Evolutionary conservation across 768 basidiomycete species (phyloP).

Genomic region (Leccinum truebloodii): DNA sequence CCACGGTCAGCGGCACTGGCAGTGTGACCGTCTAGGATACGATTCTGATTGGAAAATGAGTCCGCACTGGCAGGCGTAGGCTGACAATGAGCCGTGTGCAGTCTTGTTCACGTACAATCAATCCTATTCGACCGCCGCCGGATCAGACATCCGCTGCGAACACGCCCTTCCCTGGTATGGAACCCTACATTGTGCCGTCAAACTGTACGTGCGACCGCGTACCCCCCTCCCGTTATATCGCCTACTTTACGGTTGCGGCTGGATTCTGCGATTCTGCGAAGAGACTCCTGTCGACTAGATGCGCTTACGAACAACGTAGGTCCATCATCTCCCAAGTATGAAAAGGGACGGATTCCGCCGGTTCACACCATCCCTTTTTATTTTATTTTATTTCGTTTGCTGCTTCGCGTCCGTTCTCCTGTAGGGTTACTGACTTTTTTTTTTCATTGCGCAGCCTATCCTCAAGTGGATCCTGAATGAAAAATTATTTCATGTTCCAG

Average conservation of each 20-base stretch:
- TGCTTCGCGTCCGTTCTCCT: constrained; percentile 5
- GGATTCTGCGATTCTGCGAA: neutral
- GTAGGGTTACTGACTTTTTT: constrained; percentile 9
- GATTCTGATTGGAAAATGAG: neutral
- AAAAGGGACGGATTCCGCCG: constrained; percentile 3
- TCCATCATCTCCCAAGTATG: neutral
- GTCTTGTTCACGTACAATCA: neutral
- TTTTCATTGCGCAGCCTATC: neutral
- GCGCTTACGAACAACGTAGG: neutral
- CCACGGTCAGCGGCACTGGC: neutral
- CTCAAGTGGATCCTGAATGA: neutral
- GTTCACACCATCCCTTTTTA: neutral
- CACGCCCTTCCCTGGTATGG: neutral
- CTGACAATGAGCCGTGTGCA: neutral
- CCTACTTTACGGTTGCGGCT: neutral
- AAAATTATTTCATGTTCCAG: neutral
- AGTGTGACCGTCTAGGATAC: constrained; percentile 2
- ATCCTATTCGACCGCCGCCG: neutral
- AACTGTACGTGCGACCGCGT: neutral
- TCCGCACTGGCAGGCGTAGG: neutral
- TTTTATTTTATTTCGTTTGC: neutral
- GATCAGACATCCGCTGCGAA: neutral
- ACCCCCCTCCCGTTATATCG: neutral
- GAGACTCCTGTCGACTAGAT: neutral
- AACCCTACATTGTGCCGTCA: constrained; percentile 7